These are phyloP conservation scores for Paramyrothecium roridum DNA, from an alignment of 2,329 filamentous ascomycete genomes.

Conservation along the genomic window DNA sequence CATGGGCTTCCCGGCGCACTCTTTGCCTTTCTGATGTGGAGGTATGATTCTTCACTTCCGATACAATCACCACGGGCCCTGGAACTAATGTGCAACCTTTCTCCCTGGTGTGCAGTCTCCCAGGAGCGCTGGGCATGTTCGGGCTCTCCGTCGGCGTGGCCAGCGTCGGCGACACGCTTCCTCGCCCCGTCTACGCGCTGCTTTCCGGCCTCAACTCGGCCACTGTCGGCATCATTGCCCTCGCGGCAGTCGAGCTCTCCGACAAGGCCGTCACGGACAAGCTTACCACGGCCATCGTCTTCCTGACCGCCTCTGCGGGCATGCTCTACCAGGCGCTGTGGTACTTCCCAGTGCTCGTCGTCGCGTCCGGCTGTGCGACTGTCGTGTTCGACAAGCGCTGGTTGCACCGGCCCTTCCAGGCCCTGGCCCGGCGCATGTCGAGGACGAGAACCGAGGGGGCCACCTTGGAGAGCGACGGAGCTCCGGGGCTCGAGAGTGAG, in stretches of 20 bases:
- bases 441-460: neutral
- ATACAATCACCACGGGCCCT: slow-evolving; percentile 17
- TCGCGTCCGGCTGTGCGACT: slow-evolving; percentile 48
- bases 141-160: slow-evolving; percentile 63
- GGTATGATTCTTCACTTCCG: slow-evolving; percentile 31
- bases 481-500: neutral
- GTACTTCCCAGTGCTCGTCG: slow-evolving; percentile 69
- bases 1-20: slow-evolving; percentile 56
- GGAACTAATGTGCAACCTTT: neutral
- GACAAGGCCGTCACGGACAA: slow-evolving; percentile 66
- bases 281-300: slow-evolving; percentile 60
- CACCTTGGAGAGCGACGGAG: neutral
- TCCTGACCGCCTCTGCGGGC: slow-evolving; percentile 60
- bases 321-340: slow-evolving; percentile 70
- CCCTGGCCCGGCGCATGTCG: neutral
- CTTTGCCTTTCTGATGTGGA: slow-evolving; percentile 62
- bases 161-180: slow-evolving; percentile 55
- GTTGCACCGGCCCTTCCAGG: slow-evolving; percentile 30
- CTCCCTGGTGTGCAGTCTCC: slow-evolving; percentile 44
- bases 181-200: slow-evolving; percentile 62
- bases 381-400: slow-evolving; percentile 55
- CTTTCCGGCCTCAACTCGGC: slow-evolving; percentile 70
- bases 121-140: slow-evolving; percentile 69
- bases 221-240: slow-evolving; percentile 68
- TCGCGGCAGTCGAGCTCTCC: slow-evolving; percentile 66